Conservation (phyloP, 192 early-diverging fungal genomes). For the Coemansia pectinata region DNA sequence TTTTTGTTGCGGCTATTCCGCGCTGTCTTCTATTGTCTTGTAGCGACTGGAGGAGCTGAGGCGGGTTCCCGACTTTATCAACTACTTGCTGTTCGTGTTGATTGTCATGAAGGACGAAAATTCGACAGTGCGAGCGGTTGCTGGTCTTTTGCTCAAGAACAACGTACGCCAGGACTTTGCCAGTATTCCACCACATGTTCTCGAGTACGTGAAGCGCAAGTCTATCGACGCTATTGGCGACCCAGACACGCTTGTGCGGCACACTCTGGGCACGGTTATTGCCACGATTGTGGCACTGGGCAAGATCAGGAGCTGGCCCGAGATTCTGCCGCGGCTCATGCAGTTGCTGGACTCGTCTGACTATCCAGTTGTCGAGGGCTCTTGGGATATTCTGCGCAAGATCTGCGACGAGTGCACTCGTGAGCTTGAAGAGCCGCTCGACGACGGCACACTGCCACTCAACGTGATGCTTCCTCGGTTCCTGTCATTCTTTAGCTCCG, state of each 20-base stretch:
- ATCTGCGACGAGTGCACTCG: constrained; percentile 94
- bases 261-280: constrained; percentile 85
- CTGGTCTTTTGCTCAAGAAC: constrained; percentile 83
- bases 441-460: constrained; percentile 71
- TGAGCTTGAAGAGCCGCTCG: constrained; percentile 72
- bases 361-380: constrained; percentile 76
- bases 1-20: constrained; percentile 1
- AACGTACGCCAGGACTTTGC: constrained; percentile 62
- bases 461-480: constrained; percentile 90
- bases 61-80: constrained; percentile 83
- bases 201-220: constrained; percentile 69
- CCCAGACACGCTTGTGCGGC: constrained; percentile 68
- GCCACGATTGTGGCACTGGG: constrained; percentile 78
- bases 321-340: constrained; percentile 77
- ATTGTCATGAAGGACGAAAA: constrained; percentile 69
- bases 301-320: constrained; percentile 77
- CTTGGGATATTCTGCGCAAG: constrained; percentile 85
- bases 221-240: constrained; percentile 70
- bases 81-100: constrained; percentile 88
- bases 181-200: constrained; percentile 57
- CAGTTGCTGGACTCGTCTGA: constrained; percentile 72
- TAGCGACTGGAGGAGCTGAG: constrained; percentile 78
- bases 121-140: constrained; percentile 72
- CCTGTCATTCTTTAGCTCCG: constrained; percentile 80
- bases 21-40: constrained; percentile 9